These are phyloP conservation scores for Lactarius tabidus DNA, from an alignment of 768 basidiomycete genomes.

Conservation along the genomic window DNA sequence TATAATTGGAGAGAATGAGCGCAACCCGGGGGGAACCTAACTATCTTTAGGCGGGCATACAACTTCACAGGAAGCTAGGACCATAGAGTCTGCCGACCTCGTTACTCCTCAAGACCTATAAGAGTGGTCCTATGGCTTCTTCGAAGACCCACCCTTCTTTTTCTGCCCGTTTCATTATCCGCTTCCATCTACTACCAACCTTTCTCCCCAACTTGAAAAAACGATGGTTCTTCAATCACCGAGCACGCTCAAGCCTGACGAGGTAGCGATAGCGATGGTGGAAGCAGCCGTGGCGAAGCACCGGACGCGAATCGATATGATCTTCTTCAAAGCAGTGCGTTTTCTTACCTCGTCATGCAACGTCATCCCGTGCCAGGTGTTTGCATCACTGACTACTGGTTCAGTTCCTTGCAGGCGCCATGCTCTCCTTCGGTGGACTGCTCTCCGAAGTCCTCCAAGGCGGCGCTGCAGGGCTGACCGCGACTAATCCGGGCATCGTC, in stretches of 20 bases:
- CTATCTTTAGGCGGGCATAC: not conserved
- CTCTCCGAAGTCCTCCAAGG: slow-evolving; percentile 57
- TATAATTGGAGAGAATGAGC: not conserved
- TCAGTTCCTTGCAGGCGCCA: slow-evolving; percentile 63
- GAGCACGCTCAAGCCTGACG: slow-evolving; percentile 53
- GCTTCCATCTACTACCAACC: not conserved
- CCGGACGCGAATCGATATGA: slow-evolving; percentile 51
- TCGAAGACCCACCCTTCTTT: not conserved
- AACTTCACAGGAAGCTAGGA: not conserved
- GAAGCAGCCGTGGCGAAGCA: slow-evolving; percentile 59
- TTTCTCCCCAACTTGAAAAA: not conserved
- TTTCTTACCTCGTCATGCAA: not conserved
- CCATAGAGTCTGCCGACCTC: not conserved
- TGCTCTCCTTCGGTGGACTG: slow-evolving; percentile 73
- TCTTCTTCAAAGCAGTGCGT: slow-evolving; percentile 69
- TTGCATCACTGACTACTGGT: not conserved
- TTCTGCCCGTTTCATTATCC: not conserved
- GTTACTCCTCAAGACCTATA: not conserved
- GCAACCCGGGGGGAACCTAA: not conserved
- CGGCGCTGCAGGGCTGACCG: slow-evolving; percentile 48
- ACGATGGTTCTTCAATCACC: slow-evolving; percentile 30
- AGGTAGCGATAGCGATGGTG: slow-evolving; percentile 56
- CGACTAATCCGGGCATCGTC: slow-evolving; percentile 60
- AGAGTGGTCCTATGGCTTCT: not conserved
- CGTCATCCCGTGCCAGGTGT: not conserved